Conservation (phyloP, 306 rosid genomes). For the Comarum palustre region DNA sequence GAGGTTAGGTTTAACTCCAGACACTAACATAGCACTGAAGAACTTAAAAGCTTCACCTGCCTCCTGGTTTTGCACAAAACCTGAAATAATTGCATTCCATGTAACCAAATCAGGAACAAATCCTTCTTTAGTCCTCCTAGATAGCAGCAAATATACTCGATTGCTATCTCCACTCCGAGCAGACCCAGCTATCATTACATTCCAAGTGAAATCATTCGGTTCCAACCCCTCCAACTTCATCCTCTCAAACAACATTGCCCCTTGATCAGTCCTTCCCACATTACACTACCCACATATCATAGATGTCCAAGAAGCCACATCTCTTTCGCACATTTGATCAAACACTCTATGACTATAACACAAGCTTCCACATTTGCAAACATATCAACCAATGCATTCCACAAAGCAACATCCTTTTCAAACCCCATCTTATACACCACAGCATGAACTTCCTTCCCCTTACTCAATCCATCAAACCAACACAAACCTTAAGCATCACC, state of each 20-base stretch:
- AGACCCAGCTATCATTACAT: conserved; percentile 46
- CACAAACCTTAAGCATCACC: conserved; percentile 47
- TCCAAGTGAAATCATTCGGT: conserved; percentile 73
- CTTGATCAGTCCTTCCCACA: conserved; percentile 34
- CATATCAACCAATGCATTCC: conserved; percentile 60
- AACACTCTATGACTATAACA: conserved; percentile 41
- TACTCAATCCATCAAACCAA: conserved; percentile 59
- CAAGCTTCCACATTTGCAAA: conserved; percentile 50
- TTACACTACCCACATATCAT: conserved; percentile 56
- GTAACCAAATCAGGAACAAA: conserved; percentile 51
- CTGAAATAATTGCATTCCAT: conserved; percentile 62
- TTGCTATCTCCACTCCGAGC: conserved; percentile 46
- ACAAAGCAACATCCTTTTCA: conserved; percentile 31
- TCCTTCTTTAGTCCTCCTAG: conserved; percentile 51
- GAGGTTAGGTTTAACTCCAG: conserved; percentile 43
- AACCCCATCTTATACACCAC: conserved; percentile 45
- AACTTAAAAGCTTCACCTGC: conserved; percentile 35
- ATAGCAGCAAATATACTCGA: conserved; percentile 32
- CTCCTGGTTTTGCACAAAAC: conserved; percentile 43
- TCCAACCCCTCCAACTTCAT: conserved; percentile 58
- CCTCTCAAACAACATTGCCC: conserved; percentile 48
- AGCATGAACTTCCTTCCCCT: conserved; percentile 62
- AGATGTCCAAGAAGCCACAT: conserved; percentile 63
- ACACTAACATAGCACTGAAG: conserved; percentile 44
- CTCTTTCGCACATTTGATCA: conserved; percentile 50